These are phyloP conservation scores for Wickerhamiella spandovensis DNA, from an alignment of 805 yeast genomes.

Conservation along the genomic window DNA sequence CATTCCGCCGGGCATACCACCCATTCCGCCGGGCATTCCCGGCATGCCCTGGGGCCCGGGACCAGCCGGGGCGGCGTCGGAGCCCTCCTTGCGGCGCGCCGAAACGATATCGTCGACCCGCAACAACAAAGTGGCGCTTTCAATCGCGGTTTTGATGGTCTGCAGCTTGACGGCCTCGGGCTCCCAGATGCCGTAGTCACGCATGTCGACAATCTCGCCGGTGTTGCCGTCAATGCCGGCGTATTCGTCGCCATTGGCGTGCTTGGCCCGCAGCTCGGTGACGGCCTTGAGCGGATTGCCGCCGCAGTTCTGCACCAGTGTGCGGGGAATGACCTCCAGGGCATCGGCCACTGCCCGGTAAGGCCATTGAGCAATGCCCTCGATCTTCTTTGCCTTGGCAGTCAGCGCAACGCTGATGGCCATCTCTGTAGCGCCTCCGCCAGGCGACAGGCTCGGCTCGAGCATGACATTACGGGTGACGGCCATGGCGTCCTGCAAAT, in stretches of 20 bases:
- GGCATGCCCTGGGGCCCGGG: constrained; percentile 14
- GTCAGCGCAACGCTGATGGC: constrained; percentile 81
- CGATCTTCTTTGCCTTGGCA: constrained; percentile 81
- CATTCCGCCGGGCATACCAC: constrained; percentile 16
- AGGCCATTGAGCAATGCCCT: constrained; percentile 97
- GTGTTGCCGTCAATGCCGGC: constrained; percentile 90
- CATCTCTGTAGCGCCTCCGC: constrained; percentile 99
- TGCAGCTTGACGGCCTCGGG: constrained; percentile 97
- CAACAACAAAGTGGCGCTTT: constrained; percentile 84
- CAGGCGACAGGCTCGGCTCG: constrained; percentile 91
- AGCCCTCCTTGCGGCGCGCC: constrained; percentile 57
- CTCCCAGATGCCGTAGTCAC: constrained; percentile 95
- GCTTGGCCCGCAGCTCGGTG: constrained; percentile 89
- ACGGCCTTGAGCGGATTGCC: constrained; percentile 86
- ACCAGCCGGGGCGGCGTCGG: constrained; percentile 6
- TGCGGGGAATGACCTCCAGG: constrained; percentile 95
- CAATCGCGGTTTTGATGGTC: constrained; percentile 94
- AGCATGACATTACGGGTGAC: constrained; percentile 90
- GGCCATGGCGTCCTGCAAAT: constrained; percentile 96
- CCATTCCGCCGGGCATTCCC: constrained; percentile 14
- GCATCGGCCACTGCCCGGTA: constrained; percentile 98
- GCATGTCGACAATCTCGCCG: constrained; percentile 93
- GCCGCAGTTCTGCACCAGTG: constrained; percentile 94
- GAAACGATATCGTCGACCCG: constrained; percentile 97
- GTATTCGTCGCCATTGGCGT: constrained; percentile 50